phyloP scores from a whole-genome alignment of 495 filamentous ascomycete species.

The Hyaloscypha variabilis region DNA sequence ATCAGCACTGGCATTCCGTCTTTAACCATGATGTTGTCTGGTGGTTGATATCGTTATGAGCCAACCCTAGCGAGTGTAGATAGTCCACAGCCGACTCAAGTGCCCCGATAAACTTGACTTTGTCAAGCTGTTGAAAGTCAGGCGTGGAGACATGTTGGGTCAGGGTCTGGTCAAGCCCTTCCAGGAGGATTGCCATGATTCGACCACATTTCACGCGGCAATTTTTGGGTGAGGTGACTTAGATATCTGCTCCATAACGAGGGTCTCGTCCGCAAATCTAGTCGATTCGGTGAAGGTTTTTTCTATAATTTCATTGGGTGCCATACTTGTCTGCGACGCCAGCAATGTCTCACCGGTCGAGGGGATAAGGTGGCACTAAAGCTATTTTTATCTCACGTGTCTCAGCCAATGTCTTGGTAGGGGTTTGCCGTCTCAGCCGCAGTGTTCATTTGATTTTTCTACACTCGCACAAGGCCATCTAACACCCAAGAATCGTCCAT shows the following conservation, averaged over 20 bases:
- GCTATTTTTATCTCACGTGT: too few relatives aligned
- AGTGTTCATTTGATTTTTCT: too few relatives aligned
- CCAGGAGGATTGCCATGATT: slow-evolving; percentile 43
- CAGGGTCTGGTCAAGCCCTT: slow-evolving; percentile 35
- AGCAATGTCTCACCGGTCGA: too few relatives aligned
- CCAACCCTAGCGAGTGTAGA: slow-evolving; percentile 40
- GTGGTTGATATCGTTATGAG: slow-evolving; percentile 46
- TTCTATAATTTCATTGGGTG: too few relatives aligned
- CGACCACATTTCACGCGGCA: slow-evolving; percentile 35
- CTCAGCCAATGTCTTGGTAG: too few relatives aligned
- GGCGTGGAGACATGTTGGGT: slow-evolving; percentile 24
- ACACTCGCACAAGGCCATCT: too few relatives aligned
- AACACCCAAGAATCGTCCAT: too few relatives aligned
- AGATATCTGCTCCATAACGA: slow-evolving; percentile 10
- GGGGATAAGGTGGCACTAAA: too few relatives aligned
- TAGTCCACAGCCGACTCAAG: slow-evolving; percentile 37
- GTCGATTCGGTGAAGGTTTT: too few relatives aligned
- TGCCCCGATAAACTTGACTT: slow-evolving; percentile 34
- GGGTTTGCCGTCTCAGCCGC: too few relatives aligned
- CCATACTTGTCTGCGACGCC: too few relatives aligned
- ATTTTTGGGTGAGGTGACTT: slow-evolving; percentile 15
- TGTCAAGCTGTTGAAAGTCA: slow-evolving; percentile 24
- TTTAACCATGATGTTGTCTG: slow-evolving; percentile 41
- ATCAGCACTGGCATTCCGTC: slow-evolving; percentile 36
- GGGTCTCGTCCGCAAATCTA: too few relatives aligned